A percentile compares a stretch with the other conserved stretches of the same genome.
Evolutionary conservation across 164 flowering plant genomes (phyloP).

Genomic region (Sedum album): DNA sequence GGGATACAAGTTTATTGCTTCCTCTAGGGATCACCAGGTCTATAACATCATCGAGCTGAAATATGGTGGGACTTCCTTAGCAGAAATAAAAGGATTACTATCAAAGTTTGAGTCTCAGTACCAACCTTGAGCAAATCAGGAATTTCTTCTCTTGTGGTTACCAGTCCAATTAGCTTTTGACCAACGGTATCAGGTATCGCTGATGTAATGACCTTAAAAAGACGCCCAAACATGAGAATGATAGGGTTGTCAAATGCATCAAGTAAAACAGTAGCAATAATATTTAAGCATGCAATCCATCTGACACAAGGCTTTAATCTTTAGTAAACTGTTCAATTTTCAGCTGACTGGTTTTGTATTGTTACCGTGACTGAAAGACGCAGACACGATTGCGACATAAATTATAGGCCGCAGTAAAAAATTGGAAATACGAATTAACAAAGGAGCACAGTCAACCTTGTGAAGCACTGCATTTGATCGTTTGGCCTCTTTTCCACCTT

Average conservation of each 20-base stretch:
- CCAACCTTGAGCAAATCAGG: slow-evolving; percentile 81
- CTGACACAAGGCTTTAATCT: too few species aligned
- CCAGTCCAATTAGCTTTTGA: slow-evolving; percentile 70
- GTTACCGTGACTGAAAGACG: background rate
- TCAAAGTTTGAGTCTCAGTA: background rate
- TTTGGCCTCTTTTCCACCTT: slow-evolving; percentile 85
- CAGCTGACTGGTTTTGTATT: background rate
- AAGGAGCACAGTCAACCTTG: slow-evolving; percentile 37
- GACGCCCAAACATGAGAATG: background rate
- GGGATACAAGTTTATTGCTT: slow-evolving; percentile 79
- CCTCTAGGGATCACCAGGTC: slow-evolving; percentile 96
- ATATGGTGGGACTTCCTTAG: background rate
- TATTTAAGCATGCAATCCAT: too few species aligned
- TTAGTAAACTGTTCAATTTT: too few species aligned
- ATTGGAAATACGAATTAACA: background rate
- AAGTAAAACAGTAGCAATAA: too few species aligned
- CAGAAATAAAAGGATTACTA: background rate
- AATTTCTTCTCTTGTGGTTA: slow-evolving; percentile 80
- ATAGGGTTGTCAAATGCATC: background rate
- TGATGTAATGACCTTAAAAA: slow-evolving; percentile 52
- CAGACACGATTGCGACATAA: background rate
- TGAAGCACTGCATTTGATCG: slow-evolving; percentile 69
- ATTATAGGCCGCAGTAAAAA: background rate
- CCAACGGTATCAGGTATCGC: slow-evolving; percentile 71
- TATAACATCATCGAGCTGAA: slow-evolving; percentile 88